phyloP scores from a whole-genome alignment of 164 flowering plant genomes.

The Houttuynia cordata region DNA sequence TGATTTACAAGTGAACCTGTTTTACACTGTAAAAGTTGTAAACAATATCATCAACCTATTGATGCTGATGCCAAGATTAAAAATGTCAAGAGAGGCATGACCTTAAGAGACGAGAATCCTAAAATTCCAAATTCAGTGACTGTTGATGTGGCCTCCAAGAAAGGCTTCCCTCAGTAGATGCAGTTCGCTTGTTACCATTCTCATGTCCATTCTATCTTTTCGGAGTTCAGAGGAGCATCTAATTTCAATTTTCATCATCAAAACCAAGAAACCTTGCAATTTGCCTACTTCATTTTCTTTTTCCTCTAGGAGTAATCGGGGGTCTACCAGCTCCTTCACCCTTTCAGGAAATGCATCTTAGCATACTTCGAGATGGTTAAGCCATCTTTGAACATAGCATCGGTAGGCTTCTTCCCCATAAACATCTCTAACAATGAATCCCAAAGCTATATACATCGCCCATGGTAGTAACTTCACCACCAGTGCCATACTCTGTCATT shows the following conservation, averaged over 20 bases:
- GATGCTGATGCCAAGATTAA: no score
- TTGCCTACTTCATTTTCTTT: neutral
- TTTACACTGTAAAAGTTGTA: no score
- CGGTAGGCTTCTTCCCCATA: constrained; percentile 21
- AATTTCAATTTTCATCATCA: neutral
- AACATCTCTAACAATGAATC: constrained; percentile 21
- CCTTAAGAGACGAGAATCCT: no score
- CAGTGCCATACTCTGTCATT: constrained; percentile 21
- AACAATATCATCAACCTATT: no score
- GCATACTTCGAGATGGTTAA: constrained; percentile 1
- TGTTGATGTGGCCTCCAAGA: neutral
- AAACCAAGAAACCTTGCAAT: neutral
- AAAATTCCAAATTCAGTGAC: no score
- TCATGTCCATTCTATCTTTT: neutral
- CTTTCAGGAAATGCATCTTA: neutral
- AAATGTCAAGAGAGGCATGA: no score
- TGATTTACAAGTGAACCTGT: no score
- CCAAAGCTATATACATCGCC: constrained; percentile 24
- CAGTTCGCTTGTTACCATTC: neutral
- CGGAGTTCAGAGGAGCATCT: neutral
- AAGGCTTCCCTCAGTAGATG: neutral
- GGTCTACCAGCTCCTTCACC: neutral
- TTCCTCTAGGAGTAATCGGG: neutral
- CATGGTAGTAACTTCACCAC: constrained; percentile 5
- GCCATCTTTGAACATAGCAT: constrained; percentile 4